Conservation (phyloP, 2,329 filamentous ascomycete species). For the Grosmannia clavigera region DNA sequence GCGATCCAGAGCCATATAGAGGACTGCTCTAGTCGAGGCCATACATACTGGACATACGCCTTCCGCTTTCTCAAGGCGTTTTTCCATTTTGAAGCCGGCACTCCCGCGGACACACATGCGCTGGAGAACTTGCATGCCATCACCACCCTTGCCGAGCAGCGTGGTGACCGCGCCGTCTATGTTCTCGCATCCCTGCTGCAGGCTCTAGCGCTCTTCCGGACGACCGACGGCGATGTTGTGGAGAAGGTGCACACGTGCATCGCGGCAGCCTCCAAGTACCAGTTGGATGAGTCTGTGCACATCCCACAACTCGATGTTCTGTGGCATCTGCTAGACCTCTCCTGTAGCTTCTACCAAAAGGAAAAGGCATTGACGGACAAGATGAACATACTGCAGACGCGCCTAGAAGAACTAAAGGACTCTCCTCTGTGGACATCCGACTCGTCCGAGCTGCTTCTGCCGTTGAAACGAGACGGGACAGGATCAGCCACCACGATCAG, state of each 20-base stretch:
- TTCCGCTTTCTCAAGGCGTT: conserved; percentile 64
- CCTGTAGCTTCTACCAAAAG: conserved; percentile 54
- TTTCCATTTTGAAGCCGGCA: conserved; percentile 50
- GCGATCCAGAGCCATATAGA: conserved; percentile 56
- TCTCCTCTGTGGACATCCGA: conserved; percentile 32
- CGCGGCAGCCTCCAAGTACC: conserved; percentile 59
- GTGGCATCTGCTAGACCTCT: conserved; percentile 55
- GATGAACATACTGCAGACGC: conserved; percentile 46
- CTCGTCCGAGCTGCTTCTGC: conserved; percentile 39
- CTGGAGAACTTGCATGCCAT: conserved; percentile 60
- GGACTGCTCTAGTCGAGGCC: conserved; percentile 48
- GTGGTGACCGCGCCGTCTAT: conserved; percentile 51
- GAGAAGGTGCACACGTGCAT: conserved; percentile 61
- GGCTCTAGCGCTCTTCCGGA: conserved; percentile 55
- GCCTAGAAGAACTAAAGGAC: conserved; percentile 43
- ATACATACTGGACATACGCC: conserved; percentile 67
- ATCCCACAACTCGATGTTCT: conserved; percentile 56
- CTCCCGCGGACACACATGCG: conserved; percentile 47
- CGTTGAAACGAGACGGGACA: conserved; percentile 38
- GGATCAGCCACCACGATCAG: conserved; percentile 37
- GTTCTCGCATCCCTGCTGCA: conserved; percentile 56
- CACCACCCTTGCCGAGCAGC: conserved; percentile 42
- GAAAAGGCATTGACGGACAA: conserved; percentile 46
- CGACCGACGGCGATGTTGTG: conserved; percentile 50
- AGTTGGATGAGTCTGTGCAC: conserved; percentile 49